A percentile compares a stretch with the other conserved stretches of the same genome.
These are phyloP conservation scores for Aspergillus quadrilineatus DNA, from an alignment of 2,329 filamentous ascomycete species.

Conservation along the genomic window DNA sequence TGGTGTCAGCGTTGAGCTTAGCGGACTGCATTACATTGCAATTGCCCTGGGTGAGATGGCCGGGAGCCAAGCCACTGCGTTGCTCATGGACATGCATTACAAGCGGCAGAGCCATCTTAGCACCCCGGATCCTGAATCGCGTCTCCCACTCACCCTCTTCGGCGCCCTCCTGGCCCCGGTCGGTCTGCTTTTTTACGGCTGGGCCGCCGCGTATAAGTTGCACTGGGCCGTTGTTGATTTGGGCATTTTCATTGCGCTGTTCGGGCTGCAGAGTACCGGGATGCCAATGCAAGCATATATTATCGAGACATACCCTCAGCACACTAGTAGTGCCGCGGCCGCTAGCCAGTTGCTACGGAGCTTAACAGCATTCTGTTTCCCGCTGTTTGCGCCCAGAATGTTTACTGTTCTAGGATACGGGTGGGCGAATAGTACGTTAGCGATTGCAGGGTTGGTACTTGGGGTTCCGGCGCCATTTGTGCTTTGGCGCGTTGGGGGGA, in stretches of 20 bases:
- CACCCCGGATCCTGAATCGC: constrained; percentile 51
- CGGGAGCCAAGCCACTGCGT: constrained; percentile 49
- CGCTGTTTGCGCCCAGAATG: constrained; percentile 33
- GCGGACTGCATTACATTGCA: constrained; percentile 61
- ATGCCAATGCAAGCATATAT: constrained; percentile 29
- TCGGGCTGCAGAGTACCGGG: constrained; percentile 29
- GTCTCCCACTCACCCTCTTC: constrained; percentile 55
- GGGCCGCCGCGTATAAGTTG: constrained; percentile 44
- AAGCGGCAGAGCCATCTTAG: constrained; percentile 27
- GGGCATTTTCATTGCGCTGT: constrained; percentile 45
- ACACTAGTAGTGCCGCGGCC: constrained; percentile 49
- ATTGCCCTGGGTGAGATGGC: constrained; percentile 59
- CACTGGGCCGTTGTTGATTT: constrained; percentile 51
- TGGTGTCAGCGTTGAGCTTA: constrained; percentile 51
- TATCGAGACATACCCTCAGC: constrained; percentile 45
- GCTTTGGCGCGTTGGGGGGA: constrained; percentile 48
- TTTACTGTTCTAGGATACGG: constrained; percentile 39
- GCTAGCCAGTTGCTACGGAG: constrained; percentile 7
- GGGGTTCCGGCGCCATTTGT: constrained; percentile 45
- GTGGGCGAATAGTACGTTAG: constrained; percentile 49
- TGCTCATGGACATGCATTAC: constrained; percentile 46
- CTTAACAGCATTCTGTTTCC: constrained; percentile 5
- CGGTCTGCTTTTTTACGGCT: constrained; percentile 53
- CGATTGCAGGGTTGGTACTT: constrained; percentile 22
- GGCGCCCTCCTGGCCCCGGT: constrained; percentile 50